Percentiles rank a stretch among this genome's conserved stretches.
These are phyloP conservation scores for Phaeosphaeriaceae sp. DNA, from an alignment of 2,329 filamentous ascomycete species.

Conservation along the genomic window DNA sequence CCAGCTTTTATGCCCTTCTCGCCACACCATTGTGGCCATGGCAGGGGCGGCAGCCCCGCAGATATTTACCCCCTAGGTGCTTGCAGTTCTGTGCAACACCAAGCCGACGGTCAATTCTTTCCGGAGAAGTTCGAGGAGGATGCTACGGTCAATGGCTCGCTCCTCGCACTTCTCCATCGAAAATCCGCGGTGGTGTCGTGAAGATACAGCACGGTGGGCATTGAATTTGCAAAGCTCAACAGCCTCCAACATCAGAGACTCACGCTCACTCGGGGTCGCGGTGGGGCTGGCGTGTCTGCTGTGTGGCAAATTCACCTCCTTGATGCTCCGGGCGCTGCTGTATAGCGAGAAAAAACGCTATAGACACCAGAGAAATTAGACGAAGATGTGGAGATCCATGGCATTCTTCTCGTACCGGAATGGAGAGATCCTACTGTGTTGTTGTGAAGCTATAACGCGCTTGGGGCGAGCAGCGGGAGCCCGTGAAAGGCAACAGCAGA, in stretches of 20 bases:
- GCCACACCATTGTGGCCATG: conserved; percentile 2
- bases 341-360: neutral
- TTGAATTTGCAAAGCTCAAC: neutral
- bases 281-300: neutral
- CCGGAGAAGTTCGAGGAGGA: conserved; percentile 12
- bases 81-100: conserved; percentile 5
- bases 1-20: conserved; percentile 11
- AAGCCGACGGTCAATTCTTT: conserved; percentile 7
- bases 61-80: conserved; percentile 9
- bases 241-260: neutral
- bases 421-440: conserved; percentile 2
- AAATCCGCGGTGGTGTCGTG: conserved; percentile 1
- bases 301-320: neutral
- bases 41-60: neutral
- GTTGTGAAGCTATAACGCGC: conserved; percentile 7
- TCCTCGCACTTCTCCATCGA: neutral
- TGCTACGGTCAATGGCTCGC: conserved; percentile 5
- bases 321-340: neutral
- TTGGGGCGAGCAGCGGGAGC: neutral
- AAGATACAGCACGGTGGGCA: neutral
- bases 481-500: neutral
- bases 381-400: neutral
- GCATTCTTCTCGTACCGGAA: conserved; percentile 3
- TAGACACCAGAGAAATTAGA: neutral
- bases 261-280: conserved; percentile 4